Conservation (phyloP, 352 stramenopile species). For the Phytophthora pisi region DNA sequence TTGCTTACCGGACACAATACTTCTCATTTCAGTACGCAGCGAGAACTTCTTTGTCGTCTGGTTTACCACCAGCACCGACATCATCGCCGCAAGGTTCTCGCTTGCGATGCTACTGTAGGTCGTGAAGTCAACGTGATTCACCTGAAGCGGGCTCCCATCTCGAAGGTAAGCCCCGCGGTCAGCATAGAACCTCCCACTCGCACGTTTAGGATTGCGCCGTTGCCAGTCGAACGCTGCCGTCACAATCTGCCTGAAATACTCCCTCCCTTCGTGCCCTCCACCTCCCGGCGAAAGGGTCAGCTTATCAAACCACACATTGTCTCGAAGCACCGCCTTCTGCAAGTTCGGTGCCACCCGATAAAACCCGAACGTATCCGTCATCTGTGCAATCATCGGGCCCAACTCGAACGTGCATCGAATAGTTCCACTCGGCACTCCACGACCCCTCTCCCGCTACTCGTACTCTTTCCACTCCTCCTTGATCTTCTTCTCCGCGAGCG, state of each 20-base stretch:
- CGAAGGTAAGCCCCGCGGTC: neutral
- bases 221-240: constrained; percentile 2
- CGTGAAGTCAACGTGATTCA: constrained; percentile 4
- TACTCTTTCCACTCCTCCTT: neutral
- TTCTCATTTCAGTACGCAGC: neutral
- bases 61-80: constrained; percentile 12
- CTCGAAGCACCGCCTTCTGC: neutral
- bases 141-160: constrained; percentile 10
- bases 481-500: neutral
- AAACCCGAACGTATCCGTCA: neutral
- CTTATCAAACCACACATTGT: neutral
- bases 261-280: neutral
- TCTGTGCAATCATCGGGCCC: neutral
- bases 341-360: neutral
- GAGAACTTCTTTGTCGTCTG: neutral
- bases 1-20: neutral
- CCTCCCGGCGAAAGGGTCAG: neutral
- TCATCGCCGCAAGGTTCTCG: constrained; percentile 5
- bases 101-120: neutral
- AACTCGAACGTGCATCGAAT: neutral
- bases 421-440: neutral
- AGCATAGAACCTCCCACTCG: constrained; percentile 1
- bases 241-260: constrained; percentile 5
- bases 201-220: neutral
- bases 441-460: neutral